These are phyloP conservation scores for Suaeda aralocaspica DNA, from an alignment of 148 eudicot species.

Conservation along the genomic window DNA sequence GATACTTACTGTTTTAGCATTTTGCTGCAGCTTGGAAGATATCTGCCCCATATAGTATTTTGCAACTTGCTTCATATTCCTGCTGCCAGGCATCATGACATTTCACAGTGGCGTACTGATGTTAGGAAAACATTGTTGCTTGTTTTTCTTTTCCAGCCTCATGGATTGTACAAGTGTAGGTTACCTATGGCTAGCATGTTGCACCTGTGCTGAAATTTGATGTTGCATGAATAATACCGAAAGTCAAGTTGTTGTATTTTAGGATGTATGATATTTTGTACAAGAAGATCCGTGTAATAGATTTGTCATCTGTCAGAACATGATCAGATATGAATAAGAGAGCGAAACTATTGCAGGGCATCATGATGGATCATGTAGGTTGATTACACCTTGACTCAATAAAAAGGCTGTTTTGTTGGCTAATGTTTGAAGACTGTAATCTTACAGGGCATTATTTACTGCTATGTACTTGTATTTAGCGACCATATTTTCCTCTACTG, in stretches of 20 bases:
- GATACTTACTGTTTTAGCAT: background rate
- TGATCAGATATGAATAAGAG: too few relatives aligned
- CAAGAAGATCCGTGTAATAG: background rate
- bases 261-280: background rate
- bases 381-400: too few relatives aligned
- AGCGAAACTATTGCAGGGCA: too few relatives aligned
- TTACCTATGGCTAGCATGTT: background rate
- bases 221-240: background rate
- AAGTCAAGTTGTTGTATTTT: background rate
- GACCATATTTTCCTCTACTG: too few relatives aligned
- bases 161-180: background rate
- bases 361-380: too few relatives aligned
- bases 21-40: constrained; percentile 69
- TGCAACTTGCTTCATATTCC: constrained; percentile 9
- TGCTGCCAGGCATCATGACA: constrained; percentile 5
- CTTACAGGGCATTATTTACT: too few relatives aligned
- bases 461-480: too few relatives aligned
- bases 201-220: background rate
- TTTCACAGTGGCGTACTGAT: background rate
- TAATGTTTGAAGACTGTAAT: too few relatives aligned
- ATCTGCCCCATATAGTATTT: constrained; percentile 47
- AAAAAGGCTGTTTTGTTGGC: too few relatives aligned
- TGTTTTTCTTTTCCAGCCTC: background rate
- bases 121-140: background rate
- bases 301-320: too few relatives aligned